These are phyloP conservation scores for Thelonectria discophora DNA, from an alignment of 2,329 filamentous ascomycete genomes.

Conservation along the genomic window DNA sequence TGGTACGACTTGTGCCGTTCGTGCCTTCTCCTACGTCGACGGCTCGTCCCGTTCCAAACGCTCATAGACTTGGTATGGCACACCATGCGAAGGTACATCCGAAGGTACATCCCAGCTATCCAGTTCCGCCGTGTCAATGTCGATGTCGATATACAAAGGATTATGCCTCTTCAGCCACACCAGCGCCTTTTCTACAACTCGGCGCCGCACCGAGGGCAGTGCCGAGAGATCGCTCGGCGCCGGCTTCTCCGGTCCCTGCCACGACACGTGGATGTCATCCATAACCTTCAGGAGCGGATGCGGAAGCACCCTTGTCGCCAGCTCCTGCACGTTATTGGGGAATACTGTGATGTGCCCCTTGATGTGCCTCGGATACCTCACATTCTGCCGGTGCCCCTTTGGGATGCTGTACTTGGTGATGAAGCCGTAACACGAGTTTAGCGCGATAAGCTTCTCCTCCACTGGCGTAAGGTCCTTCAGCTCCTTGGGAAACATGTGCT, in stretches of 20 bases:
- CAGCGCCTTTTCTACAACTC: background rate
- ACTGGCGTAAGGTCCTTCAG: background rate
- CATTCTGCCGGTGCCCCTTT: background rate
- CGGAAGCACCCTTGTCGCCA: background rate
- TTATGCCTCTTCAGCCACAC: background rate
- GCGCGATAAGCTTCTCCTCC: background rate
- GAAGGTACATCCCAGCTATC: too few relatives aligned
- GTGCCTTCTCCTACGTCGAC: background rate
- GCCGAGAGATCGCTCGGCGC: background rate
- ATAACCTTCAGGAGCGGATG: background rate
- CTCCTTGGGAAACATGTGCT: constrained; percentile 26
- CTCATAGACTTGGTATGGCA: background rate
- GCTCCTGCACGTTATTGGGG: constrained; percentile 11
- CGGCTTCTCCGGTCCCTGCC: background rate
- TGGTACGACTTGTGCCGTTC: constrained; percentile 3
- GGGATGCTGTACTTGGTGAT: background rate
- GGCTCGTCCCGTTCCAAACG: constrained; percentile 1
- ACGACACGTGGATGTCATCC: constrained; percentile 12
- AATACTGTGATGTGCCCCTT: constrained; percentile 2
- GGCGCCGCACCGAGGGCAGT: background rate
- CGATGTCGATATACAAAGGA: background rate
- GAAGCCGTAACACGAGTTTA: background rate
- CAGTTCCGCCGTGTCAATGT: background rate
- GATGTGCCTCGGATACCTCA: background rate
- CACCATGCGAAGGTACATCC: background rate